Conservation (phyloP, 139 green algal species). For the Micromonas pusilla region DNA sequence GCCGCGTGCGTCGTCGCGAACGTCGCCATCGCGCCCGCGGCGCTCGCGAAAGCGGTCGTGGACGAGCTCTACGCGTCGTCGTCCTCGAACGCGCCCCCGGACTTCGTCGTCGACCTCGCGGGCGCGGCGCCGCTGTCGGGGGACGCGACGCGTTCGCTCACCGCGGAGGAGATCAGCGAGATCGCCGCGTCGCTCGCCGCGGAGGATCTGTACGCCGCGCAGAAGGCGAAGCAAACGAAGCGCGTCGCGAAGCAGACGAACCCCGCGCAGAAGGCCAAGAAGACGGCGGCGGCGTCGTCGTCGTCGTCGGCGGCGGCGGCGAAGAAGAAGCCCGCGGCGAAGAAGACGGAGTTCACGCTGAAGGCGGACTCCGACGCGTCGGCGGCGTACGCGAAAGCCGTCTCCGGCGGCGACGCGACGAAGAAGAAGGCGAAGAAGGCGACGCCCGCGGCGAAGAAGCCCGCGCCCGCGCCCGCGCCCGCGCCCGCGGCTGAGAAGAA, state of each 20-base stretch:
- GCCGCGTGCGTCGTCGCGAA: neutral
- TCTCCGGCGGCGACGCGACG: too few species aligned
- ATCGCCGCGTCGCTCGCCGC: neutral
- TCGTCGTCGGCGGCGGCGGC: too few species aligned
- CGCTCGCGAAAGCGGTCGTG: neutral
- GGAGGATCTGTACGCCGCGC: neutral
- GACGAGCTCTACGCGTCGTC: neutral
- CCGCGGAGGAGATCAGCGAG: neutral
- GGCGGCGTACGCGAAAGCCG: too few species aligned
- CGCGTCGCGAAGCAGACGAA: neutral
- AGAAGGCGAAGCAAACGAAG: neutral
- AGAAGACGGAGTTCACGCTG: neutral
- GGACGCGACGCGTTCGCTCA: too few species aligned
- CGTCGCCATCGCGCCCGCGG: neutral
- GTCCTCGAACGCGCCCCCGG: too few species aligned
- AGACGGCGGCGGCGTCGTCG: neutral
- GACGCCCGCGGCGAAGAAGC: neutral
- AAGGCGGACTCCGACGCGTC: too few species aligned
- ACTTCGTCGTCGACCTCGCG: neutral
- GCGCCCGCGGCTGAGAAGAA: too few species aligned
- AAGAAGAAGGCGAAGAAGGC: neutral
- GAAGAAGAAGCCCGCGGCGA: neutral
- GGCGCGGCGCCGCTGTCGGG: too few species aligned
- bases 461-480: too few species aligned
- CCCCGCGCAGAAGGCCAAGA: neutral